Percentiles rank a stretch among this genome's conserved stretches.
These are phyloP conservation scores for Citrus mangshanensis DNA, from an alignment of 345 rosid species.

Conservation along the genomic window DNA sequence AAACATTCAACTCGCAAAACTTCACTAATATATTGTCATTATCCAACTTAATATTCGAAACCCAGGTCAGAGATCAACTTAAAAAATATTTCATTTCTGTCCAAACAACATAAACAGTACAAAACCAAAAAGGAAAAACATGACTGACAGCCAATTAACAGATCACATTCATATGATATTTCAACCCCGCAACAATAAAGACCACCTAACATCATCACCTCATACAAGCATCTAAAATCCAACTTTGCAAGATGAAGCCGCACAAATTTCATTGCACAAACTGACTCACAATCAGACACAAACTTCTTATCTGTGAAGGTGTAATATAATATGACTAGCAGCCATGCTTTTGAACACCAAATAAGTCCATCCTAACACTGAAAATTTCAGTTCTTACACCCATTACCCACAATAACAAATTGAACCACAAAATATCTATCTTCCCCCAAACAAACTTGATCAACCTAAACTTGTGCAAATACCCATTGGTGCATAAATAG, in stretches of 20 bases:
- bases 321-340: neutral
- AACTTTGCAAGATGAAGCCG: neutral
- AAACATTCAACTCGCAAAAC: neutral
- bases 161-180: neutral
- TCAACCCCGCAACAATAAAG: neutral
- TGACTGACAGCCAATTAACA: neutral
- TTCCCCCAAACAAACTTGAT: neutral
- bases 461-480: neutral
- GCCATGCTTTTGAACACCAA: neutral
- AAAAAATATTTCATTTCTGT: neutral
- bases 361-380: neutral
- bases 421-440: constrained; percentile 1
- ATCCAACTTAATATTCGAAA: neutral
- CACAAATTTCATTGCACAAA: neutral
- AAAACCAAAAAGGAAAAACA: neutral
- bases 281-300: neutral
- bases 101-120: neutral
- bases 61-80: too few relatives aligned
- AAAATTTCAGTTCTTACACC: neutral
- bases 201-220: neutral
- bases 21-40: neutral
- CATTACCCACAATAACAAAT: neutral
- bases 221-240: constrained; percentile 1
- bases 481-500: neutral
- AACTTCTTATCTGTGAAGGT: neutral